A percentile compares a stretch with the other conserved stretches of the same genome.
These are phyloP conservation scores for Candida maltosa DNA, from an alignment of 805 yeast genomes.

Conservation along the genomic window DNA sequence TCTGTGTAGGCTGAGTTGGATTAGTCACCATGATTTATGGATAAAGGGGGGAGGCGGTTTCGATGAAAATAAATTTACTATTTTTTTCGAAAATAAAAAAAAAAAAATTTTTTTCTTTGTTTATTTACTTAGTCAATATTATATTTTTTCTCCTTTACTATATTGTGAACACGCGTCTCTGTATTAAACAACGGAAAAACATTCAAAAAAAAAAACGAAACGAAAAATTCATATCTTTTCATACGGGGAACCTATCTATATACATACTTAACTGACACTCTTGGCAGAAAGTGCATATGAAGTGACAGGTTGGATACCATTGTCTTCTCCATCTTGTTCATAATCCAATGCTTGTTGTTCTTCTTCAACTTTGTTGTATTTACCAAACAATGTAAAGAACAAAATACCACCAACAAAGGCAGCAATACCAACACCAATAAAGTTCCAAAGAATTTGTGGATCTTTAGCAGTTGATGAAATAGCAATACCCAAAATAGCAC, in stretches of 20 bases:
- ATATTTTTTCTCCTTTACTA: too few species aligned
- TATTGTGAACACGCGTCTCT: too few species aligned
- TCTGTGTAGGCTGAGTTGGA: conserved; percentile 30
- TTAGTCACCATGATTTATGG: too few species aligned
- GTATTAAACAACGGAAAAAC: too few species aligned
- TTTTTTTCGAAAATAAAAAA: too few species aligned
- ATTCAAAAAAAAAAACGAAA: too few species aligned
- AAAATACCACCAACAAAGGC: conserved; percentile 53
- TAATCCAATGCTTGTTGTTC: conserved; percentile 50
- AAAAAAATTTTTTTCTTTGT: too few species aligned
- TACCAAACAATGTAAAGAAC: conserved; percentile 59
- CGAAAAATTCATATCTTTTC: too few species aligned
- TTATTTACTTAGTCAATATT: too few species aligned
- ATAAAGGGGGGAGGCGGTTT: too few species aligned
- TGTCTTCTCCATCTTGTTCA: conserved; percentile 9
- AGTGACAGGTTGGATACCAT: conserved; percentile 15
- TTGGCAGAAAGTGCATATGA: conserved; percentile 9
- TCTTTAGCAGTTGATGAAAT: conserved; percentile 60
- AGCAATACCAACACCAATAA: conserved; percentile 57
- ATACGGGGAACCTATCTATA: too few species aligned
- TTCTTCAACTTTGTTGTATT: conserved; percentile 53
- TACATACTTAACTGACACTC: conserved; percentile 5
- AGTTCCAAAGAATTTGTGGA: conserved; percentile 70
- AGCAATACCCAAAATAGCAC: conserved; percentile 76
- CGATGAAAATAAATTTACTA: too few species aligned